Conservation (phyloP, 2,329 filamentous ascomycete species). For the Penicillium sp. region DNA sequence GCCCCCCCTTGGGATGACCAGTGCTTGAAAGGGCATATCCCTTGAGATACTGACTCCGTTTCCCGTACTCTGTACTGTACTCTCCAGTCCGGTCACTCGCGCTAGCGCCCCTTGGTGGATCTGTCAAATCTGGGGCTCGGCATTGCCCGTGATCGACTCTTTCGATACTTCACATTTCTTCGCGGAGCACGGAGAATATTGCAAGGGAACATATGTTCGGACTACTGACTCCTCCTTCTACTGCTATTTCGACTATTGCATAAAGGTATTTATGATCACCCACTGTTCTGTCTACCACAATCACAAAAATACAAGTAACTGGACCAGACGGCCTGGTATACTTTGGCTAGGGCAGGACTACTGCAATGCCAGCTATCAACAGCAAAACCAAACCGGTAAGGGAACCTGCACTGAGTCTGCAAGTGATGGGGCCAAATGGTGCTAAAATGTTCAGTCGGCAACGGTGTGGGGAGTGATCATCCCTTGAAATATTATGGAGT, state of each 20-base stretch:
- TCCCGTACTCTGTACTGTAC: too few species aligned
- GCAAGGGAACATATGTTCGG: too few species aligned
- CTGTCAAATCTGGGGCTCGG: slow-evolving; percentile 20
- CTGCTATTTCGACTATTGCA: too few species aligned
- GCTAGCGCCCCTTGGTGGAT: slow-evolving; percentile 14
- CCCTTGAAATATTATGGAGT: neutral
- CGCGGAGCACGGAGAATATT: neutral
- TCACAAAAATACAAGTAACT: too few species aligned
- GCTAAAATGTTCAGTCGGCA: neutral
- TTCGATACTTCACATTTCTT: neutral
- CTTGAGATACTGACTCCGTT: neutral
- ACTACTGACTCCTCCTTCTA: too few species aligned
- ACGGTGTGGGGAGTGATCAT: neutral
- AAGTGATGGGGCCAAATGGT: neutral
- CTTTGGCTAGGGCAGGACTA: neutral
- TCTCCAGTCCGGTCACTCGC: neutral
- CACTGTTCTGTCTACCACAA: too few species aligned
- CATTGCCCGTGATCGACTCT: neutral
- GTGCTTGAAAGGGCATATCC: neutral
- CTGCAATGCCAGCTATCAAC: neutral
- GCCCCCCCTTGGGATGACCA: neutral
- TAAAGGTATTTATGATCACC: too few species aligned
- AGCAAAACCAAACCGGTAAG: neutral
- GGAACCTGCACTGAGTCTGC: neutral
- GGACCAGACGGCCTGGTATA: too few species aligned